Percentiles rank a stretch among this genome's conserved stretches.
These are phyloP conservation scores for Platanthera zijinensis DNA, from an alignment of 106 monocot species.

Conservation along the genomic window DNA sequence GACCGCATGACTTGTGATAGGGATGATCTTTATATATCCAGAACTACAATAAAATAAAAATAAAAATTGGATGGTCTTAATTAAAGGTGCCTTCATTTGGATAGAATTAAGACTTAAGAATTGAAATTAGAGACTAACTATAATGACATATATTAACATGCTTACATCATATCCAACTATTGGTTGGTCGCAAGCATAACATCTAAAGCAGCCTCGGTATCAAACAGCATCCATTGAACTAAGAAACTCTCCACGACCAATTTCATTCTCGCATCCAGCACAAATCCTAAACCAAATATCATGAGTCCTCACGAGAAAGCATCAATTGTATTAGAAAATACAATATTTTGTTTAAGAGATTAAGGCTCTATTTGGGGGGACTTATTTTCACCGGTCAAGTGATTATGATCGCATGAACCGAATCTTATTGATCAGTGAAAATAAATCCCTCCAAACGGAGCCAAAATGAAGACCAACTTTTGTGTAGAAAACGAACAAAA, in stretches of 20 bases:
- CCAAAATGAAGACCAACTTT: no score
- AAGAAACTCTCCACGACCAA: slow-evolving; percentile 75
- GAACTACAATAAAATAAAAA: slow-evolving; percentile 33
- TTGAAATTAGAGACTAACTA: no score
- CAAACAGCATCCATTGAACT: slow-evolving; percentile 80
- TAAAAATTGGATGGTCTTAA: not conserved
- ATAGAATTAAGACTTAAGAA: no score
- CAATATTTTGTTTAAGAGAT: no score
- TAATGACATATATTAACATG: not conserved
- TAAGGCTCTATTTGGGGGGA: no score
- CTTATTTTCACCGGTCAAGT: no score
- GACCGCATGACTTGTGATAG: slow-evolving; percentile 82
- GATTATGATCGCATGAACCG: no score
- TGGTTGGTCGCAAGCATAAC: slow-evolving; percentile 69
- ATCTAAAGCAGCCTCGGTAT: slow-evolving; percentile 83
- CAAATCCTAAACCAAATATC: slow-evolving; percentile 49
- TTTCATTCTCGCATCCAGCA: slow-evolving; percentile 70
- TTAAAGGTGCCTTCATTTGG: no score
- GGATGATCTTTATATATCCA: slow-evolving; percentile 68
- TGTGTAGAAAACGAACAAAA: no score
- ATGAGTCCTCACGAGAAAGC: not conserved
- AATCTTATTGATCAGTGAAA: no score
- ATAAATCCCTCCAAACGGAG: no score
- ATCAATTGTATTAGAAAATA: no score
- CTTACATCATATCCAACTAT: slow-evolving; percentile 75